Base-by-base conservation (phyloP, 2,329 filamentous ascomycete species). In the Bipolaris oryzae region DNA sequence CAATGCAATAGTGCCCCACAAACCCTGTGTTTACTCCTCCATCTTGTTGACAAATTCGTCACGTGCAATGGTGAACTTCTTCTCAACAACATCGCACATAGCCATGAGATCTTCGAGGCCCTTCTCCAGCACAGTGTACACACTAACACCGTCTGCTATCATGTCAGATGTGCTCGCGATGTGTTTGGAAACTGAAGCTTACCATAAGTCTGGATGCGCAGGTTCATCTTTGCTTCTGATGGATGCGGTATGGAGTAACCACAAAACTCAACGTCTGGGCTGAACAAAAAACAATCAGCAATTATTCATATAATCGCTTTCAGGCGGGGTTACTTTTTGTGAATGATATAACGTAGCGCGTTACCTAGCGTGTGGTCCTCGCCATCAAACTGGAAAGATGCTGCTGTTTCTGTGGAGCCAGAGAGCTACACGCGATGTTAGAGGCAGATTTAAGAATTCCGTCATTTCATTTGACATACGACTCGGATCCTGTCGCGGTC, bases 211-310 rank as follows among this genome's bases (percentile, higher is more conserved):
- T 99, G 95, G 61, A 99, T 98, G 70, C 95, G 87, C 60, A 99
- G 82, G 73, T 98, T 96, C 94, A 99, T 96, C 79, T 96, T 95
- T 38, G 88, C 82, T 78, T 99, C 95, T 37, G 93, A 96, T 48
- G 95, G 95, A 78, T 99, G 95, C 28, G 95, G 95, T 60, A 99
- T 98, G 7, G 94, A 91, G 78, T 99, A 99, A 59, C 94, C 95
- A 78, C 95, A 98, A 79, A 99, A 97, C 76, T 99, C 95, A 58
- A 99, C 95, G 62, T 95, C 87, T 28, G 95, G 94, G 76, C 94
- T 98, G 63, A 50, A 6, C 50, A 10, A 2, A 3, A 10, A 1
- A 5, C 7, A 11, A 28, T 64, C 31, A 66, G 50, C 20, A 31
- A 7, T 18, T n/a, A 3, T 1, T 23, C 13, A 11, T 21, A 6